phyloP scores from a whole-genome alignment of 805 yeast species.

The Zygosaccharomyces gambellarensis region DNA sequence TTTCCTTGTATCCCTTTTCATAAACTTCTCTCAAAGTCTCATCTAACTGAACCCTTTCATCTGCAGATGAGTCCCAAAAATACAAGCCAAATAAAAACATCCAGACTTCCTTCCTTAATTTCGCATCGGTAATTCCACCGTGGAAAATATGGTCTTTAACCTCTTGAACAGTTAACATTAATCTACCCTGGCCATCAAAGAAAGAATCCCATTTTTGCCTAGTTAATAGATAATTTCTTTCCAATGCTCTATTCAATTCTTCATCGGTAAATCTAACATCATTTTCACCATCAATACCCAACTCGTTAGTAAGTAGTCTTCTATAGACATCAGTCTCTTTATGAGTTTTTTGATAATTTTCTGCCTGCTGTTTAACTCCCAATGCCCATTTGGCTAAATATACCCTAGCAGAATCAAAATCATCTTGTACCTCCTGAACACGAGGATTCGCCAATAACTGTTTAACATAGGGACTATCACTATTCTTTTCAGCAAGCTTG shows the following conservation, averaged over 20 bases:
- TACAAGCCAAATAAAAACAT: slow-evolving; percentile 73
- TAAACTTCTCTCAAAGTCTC: slow-evolving; percentile 57
- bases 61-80: slow-evolving; percentile 79
- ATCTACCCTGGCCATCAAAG: slow-evolving; percentile 74
- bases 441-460: slow-evolving; percentile 69
- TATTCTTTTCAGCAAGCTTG: slow-evolving; percentile 41
- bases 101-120: slow-evolving; percentile 75
- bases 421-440: slow-evolving; percentile 71
- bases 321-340: slow-evolving; percentile 56
- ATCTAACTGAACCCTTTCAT: slow-evolving; percentile 59
- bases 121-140: slow-evolving; percentile 63
- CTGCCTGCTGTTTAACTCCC: slow-evolving; percentile 88
- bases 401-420: slow-evolving; percentile 87
- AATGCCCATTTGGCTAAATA: slow-evolving; percentile 96
- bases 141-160: slow-evolving; percentile 82
- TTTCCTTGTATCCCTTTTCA: slow-evolving; percentile 52
- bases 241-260: slow-evolving; percentile 51
- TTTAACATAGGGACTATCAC: slow-evolving; percentile 36
- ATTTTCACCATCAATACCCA: slow-evolving; percentile 45
- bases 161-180: slow-evolving; percentile 68
- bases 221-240: slow-evolving; percentile 45
- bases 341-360: slow-evolving; percentile 42
- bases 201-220: slow-evolving; percentile 76
- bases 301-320: slow-evolving; percentile 51
- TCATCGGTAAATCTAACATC: slow-evolving; percentile 28